These are phyloP conservation scores for Colletotrichum ledebouriae DNA, from an alignment of 2,329 filamentous ascomycete species.

Conservation along the genomic window DNA sequence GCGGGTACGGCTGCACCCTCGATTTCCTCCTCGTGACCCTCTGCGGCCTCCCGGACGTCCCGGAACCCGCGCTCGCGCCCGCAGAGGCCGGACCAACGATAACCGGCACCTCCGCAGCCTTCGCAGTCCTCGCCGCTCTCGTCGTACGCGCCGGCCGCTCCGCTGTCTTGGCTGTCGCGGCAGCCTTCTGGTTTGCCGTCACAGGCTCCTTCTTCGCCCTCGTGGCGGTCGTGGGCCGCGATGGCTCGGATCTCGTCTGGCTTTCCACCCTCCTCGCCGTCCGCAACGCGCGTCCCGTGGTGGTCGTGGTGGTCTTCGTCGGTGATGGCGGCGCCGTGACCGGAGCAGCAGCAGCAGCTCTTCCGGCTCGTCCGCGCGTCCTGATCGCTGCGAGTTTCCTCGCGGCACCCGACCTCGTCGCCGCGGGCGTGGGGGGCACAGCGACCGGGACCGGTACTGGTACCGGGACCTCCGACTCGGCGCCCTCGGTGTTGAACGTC, in stretches of 20 bases:
- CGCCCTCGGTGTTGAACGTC: slow-evolving; percentile 30
- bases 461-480: slow-evolving; percentile 10
- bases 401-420: background rate
- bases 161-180: background rate
- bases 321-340: slow-evolving; percentile 4
- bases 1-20: slow-evolving; percentile 33
- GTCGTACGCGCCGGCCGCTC: background rate
- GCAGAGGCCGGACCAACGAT: background rate
- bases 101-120: background rate
- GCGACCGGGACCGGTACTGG: slow-evolving; percentile 1
- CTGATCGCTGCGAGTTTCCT: background rate
- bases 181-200: slow-evolving; percentile 6
- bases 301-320: slow-evolving; percentile 5
- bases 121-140: slow-evolving; percentile 5
- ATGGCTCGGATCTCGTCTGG: slow-evolving; percentile 33
- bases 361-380: slow-evolving; percentile 7
- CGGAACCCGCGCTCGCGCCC: slow-evolving; percentile 4
- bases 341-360: background rate
- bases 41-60: slow-evolving; percentile 25
- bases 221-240: slow-evolving; percentile 10
- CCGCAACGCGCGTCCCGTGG: slow-evolving; percentile 1
- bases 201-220: slow-evolving; percentile 28
- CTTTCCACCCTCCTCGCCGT: slow-evolving; percentile 35
- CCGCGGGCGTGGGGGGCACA: slow-evolving; percentile 13
- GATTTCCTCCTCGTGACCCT: slow-evolving; percentile 26